Evolutionary conservation across 2,329 filamentous ascomycete genomes (phyloP).

Genomic region (Mollisiaceae sp.): DNA sequence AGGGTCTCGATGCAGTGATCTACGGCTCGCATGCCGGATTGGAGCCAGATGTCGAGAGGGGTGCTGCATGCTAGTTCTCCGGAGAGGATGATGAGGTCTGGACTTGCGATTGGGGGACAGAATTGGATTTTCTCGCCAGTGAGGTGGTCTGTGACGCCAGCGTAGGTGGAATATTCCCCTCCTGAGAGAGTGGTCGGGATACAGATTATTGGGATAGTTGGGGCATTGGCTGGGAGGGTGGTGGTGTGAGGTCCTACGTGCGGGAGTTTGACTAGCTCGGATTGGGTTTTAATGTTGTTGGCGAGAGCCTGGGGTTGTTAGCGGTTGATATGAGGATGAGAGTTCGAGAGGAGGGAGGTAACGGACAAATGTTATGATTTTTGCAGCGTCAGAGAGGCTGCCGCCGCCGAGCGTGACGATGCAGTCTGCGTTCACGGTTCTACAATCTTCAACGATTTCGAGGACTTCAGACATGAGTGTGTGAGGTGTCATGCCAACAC

Average conservation of each 20-base stretch:
- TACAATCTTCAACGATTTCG: constrained; percentile 30
- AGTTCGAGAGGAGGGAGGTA: not conserved
- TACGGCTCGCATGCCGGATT: constrained; percentile 58
- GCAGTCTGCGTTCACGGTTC: constrained; percentile 46
- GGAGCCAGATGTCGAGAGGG: constrained; percentile 57
- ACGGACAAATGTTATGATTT: constrained; percentile 38
- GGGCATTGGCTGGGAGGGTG: constrained; percentile 21
- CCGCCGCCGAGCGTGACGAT: constrained; percentile 40
- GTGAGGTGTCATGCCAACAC: constrained; percentile 38
- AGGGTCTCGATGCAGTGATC: constrained; percentile 62
- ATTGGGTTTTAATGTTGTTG: constrained; percentile 49
- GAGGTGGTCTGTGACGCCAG: constrained; percentile 42
- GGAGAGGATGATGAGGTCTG: constrained; percentile 17
- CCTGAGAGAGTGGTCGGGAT: constrained; percentile 47
- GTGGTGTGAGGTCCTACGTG: not conserved
- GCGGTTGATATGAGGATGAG: not conserved
- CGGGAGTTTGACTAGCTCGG: constrained; percentile 42
- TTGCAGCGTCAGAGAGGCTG: constrained; percentile 35
- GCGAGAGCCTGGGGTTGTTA: constrained; percentile 42
- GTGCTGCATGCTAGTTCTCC: constrained; percentile 52
- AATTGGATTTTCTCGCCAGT: constrained; percentile 51
- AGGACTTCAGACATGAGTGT: constrained; percentile 37
- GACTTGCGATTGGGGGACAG: constrained; percentile 38
- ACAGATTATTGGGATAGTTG: constrained; percentile 42
- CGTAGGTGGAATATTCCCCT: constrained; percentile 45